phyloP scores from a whole-genome alignment of 2,329 filamentous ascomycete genomes.

The Kalmusia sp. region DNA sequence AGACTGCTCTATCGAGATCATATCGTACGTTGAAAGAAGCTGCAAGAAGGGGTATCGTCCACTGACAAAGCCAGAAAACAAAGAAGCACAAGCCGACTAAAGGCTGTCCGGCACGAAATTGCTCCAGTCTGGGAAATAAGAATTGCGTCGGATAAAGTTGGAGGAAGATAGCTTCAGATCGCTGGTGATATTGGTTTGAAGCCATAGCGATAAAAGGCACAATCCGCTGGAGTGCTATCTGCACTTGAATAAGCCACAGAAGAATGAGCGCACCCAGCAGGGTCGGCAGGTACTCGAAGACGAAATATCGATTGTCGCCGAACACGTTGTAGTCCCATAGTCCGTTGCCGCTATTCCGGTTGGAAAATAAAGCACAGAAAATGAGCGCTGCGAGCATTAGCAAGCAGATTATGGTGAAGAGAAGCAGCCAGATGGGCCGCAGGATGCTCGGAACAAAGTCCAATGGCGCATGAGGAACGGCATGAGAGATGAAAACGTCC shows the following conservation, averaged over 20 bases:
- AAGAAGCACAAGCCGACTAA: conserved; percentile 71
- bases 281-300: conserved; percentile 86
- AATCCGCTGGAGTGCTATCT: conserved; percentile 76
- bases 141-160: conserved; percentile 67
- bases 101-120: conserved; percentile 73
- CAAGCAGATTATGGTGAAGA: conserved; percentile 67
- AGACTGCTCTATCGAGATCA: conserved; percentile 65
- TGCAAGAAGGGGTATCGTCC: conserved; percentile 82
- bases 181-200: conserved; percentile 64
- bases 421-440: conserved; percentile 68
- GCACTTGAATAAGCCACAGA: conserved; percentile 78
- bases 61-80: conserved; percentile 78
- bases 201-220: conserved; percentile 82
- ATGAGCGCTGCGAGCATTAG: conserved; percentile 76
- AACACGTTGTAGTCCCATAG: conserved; percentile 73
- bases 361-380: conserved; percentile 65
- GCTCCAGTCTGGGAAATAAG: conserved; percentile 71
- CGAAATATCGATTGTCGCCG: conserved; percentile 78
- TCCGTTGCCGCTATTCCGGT: conserved; percentile 60
- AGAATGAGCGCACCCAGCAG: conserved; percentile 74
- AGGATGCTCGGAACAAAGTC: conserved; percentile 76
- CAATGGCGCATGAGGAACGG: conserved; percentile 56
- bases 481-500: conserved; percentile 58
- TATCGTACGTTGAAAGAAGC: conserved; percentile 74
- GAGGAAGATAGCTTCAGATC: conserved; percentile 70